Evolutionary conservation across 345 rosid genomes (phyloP).

Genomic region (Citrus maxima): DNA sequence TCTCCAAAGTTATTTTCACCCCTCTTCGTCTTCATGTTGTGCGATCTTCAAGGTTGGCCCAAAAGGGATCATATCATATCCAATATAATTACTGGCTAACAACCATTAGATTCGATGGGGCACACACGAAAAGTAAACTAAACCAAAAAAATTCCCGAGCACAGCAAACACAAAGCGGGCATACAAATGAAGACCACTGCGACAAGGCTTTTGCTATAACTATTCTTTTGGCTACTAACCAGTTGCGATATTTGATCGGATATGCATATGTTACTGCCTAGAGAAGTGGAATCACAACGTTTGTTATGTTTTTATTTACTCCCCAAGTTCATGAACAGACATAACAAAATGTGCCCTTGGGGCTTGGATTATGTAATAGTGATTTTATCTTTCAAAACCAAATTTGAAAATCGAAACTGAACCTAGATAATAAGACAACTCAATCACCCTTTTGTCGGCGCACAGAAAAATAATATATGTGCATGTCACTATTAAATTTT

Average conservation of each 20-base stretch:
- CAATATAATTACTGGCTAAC: not conserved
- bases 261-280: not conserved
- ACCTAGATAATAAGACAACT: conserved; percentile 13
- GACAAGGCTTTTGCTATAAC: too few relatives aligned
- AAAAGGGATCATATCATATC: too few relatives aligned
- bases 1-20: too few relatives aligned
- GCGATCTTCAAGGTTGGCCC: not conserved
- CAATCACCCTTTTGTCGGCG: too few relatives aligned
- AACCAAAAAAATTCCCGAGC: not conserved
- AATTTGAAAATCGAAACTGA: not conserved
- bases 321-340: conserved; percentile 4
- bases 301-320: not conserved
- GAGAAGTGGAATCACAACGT: not conserved
- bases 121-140: not conserved
- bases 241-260: not conserved
- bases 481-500: not conserved
- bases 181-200: too few relatives aligned
- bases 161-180: not conserved
- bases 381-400: not conserved
- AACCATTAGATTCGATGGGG: not conserved
- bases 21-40: not conserved
- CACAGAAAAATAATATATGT: too few relatives aligned
- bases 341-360: not conserved
- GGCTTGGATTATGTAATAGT: not conserved
- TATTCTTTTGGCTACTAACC: too few relatives aligned